A percentile compares a stretch with the other conserved stretches of the same genome.
phyloP scores from a whole-genome alignment of 1,284 basidiomycete genomes.

The Phenoliferia sp. region DNA sequence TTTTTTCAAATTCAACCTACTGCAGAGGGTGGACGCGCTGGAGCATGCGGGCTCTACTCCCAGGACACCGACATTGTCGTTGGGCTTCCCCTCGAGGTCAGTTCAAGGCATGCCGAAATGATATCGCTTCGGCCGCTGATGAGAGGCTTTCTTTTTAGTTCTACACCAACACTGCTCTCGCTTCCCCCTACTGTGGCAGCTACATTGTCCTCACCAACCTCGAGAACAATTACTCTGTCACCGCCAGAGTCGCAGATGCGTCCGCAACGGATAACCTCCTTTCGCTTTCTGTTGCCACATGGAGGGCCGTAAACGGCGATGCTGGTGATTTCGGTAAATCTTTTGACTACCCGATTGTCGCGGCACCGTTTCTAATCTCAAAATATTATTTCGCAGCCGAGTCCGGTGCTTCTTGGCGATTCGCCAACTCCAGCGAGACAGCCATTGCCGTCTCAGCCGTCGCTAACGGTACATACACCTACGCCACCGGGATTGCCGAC shows the following conservation, averaged over 20 bases:
- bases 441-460: slow-evolving; percentile 8
- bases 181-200: slow-evolving; percentile 27
- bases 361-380: neutral
- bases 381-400: slow-evolving; percentile 3
- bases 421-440: slow-evolving; percentile 30
- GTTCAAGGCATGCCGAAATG: neutral
- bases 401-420: slow-evolving; percentile 21
- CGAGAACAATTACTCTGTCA: slow-evolving; percentile 14
- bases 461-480: slow-evolving; percentile 2
- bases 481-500: slow-evolving; percentile 25
- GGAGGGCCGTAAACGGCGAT: slow-evolving; percentile 23
- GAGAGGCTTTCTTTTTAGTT: slow-evolving; percentile 25
- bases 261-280: slow-evolving; percentile 25
- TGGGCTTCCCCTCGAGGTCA: slow-evolving; percentile 25
- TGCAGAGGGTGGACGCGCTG: too few species aligned
- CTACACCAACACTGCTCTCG: slow-evolving; percentile 18
- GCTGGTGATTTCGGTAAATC: slow-evolving; percentile 16
- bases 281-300: slow-evolving; percentile 23
- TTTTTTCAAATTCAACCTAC: too few species aligned
- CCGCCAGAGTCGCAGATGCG: slow-evolving; percentile 27
- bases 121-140: slow-evolving; percentile 18
- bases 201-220: slow-evolving; percentile 23
- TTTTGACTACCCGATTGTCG: neutral
- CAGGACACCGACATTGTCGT: slow-evolving; percentile 27
- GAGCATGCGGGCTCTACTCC: too few species aligned